Percentiles rank a stretch among this genome's conserved stretches.
phyloP scores from a whole-genome alignment of 805 yeast species.

The Yarrowia sp. region DNA sequence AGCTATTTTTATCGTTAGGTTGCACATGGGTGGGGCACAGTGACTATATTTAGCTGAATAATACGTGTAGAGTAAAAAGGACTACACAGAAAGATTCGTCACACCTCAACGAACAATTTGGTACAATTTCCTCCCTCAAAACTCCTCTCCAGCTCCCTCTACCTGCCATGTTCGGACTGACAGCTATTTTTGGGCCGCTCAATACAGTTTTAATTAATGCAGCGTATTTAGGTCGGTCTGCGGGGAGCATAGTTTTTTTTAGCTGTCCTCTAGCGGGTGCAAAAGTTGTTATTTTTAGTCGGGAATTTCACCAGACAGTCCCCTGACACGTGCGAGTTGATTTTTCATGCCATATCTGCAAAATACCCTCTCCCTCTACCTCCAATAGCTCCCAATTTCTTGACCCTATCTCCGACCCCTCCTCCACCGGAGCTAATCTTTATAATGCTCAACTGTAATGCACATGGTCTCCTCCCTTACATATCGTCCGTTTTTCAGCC shows the following conservation, averaged over 20 bases:
- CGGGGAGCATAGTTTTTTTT: constrained; percentile 1
- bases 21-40: background rate
- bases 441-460: background rate
- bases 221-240: background rate
- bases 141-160: background rate
- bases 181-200: background rate
- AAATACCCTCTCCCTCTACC: too few relatives aligned
- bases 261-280: background rate
- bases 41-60: background rate
- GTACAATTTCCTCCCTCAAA: background rate
- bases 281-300: background rate
- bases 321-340: too few relatives aligned
- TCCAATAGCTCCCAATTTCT: too few relatives aligned
- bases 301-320: background rate
- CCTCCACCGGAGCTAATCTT: background rate
- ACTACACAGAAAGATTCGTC: background rate
- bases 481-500: background rate
- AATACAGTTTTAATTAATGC: constrained; percentile 14
- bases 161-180: background rate
- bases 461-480: background rate
- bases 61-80: too few relatives aligned
- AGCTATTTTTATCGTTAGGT: background rate
- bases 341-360: too few relatives aligned
- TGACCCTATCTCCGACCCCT: too few relatives aligned
- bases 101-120: background rate